Conservation (phyloP, 306 rosid genomes). For the Cicer chorassanicum region DNA sequence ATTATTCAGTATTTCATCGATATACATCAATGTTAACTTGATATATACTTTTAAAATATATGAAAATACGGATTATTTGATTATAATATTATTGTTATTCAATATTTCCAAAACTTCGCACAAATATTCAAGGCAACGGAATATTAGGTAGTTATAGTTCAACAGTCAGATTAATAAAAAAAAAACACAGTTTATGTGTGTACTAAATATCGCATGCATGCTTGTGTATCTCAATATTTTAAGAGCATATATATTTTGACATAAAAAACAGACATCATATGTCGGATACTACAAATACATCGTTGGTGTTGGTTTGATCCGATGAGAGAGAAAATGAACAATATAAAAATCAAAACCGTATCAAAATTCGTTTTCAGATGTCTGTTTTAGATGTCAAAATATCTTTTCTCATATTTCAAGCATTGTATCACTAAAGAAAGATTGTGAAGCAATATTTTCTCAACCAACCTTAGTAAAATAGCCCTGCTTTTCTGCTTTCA, state of each 20-base stretch:
- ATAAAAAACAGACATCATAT: too few relatives aligned
- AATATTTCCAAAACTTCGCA: neutral
- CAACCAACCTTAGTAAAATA: slow-evolving; percentile 68
- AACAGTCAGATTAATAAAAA: neutral
- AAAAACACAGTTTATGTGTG: neutral
- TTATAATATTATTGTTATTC: neutral
- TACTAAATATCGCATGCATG: slow-evolving; percentile 32
- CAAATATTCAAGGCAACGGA: neutral
- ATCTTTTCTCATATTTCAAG: slow-evolving; percentile 15
- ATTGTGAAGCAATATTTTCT: slow-evolving; percentile 30
- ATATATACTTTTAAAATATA: neutral
- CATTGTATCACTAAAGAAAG: neutral
- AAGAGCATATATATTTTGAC: neutral
- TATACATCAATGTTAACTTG: slow-evolving; percentile 7
- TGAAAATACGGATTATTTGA: neutral
- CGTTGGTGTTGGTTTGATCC: too few relatives aligned
- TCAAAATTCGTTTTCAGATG: too few relatives aligned
- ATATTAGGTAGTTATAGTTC: neutral
- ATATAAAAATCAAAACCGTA: too few relatives aligned
- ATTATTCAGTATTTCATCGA: neutral
- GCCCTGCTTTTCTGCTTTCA: slow-evolving; percentile 75
- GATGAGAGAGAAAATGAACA: too few relatives aligned
- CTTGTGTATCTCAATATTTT: slow-evolving; percentile 30
- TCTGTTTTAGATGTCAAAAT: too few relatives aligned
- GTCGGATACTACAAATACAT: too few relatives aligned